Base-by-base conservation (phyloP, 1,284 basidiomycete species). In the Malassezia japonica region DNA sequence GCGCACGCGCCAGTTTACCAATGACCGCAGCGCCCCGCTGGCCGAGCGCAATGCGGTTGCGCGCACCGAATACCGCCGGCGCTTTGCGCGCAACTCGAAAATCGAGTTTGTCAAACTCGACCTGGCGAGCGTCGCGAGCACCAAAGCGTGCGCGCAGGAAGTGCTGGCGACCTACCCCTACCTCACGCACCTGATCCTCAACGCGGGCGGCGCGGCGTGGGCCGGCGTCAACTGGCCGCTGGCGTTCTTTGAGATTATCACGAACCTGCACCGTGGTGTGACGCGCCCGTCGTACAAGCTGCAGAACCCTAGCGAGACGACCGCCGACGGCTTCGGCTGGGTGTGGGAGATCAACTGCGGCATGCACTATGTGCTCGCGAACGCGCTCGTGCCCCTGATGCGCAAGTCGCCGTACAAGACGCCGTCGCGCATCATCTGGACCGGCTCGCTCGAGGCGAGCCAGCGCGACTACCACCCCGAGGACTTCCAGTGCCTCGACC, bases 341-440 rank as follows among this genome's bases (percentile, higher is more conserved):
- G 72, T 73, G 5, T 74, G 72, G 70, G 66, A 72, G 37, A 60
- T 61, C 55, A 74, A 74, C 43, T 60, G 66, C 16, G 70, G 66
- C 16, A 65, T 62, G 6, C 72, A 73, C 47, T 74, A 63, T 57
- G 55, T 72, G 20, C 45, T 74, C 15, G 70, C 64, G 18, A 50
- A 60, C 46, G 62, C 59, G 5, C 56, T 72, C 23, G 57, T 65
- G 13, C 64, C 65, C 0, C 49, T 58, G 8, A 32, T 72, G 40
- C 49, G 64, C 6, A 52, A 57, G 0, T 64, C 67, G 4, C 70
- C 70, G 2, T 72, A 70, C 43, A 52, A 56, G 3, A 46, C 39
- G 12, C 62, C 65, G 1, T 63, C 67, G 16, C 62, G 70, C 31
- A 61, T 74, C 47, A 60, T 74, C 41, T 74, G 71, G 71, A 73